Evolutionary conservation across 2,329 filamentous ascomycete species (phyloP).

Genomic region (Diaporthe sp.): DNA sequence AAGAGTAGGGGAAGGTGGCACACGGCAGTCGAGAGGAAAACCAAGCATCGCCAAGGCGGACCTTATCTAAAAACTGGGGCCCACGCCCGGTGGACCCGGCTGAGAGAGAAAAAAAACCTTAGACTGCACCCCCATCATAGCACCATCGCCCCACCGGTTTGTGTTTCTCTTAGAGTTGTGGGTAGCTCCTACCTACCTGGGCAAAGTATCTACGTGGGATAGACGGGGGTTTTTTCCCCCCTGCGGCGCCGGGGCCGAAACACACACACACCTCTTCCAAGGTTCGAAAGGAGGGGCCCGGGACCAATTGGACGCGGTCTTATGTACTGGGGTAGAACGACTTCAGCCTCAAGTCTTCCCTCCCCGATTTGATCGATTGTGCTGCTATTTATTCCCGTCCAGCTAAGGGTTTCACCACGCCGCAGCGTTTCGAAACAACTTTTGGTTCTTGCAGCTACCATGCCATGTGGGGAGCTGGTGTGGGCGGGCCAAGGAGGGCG

Average conservation of each 20-base stretch:
- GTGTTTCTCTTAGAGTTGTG: constrained; percentile 20
- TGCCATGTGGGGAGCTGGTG: neutral
- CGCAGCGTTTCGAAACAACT: neutral
- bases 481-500: neutral
- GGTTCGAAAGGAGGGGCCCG: neutral
- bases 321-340: neutral
- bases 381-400: neutral
- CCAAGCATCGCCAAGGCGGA: constrained; percentile 25
- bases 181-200: neutral
- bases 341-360: neutral
- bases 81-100: neutral
- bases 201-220: neutral
- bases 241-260: neutral
- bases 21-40: constrained; percentile 1
- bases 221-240: neutral
- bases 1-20: neutral
- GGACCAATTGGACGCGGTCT: no score
- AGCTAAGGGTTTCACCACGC: neutral
- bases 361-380: neutral
- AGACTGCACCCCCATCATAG: no score
- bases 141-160: constrained; percentile 21
- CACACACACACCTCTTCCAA: neutral
- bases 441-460: neutral
- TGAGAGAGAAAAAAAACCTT: neutral
- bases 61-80: constrained; percentile 25